Conservation (phyloP, 176 grass and related monocot species). For the Oropetium thomaeum region DNA sequence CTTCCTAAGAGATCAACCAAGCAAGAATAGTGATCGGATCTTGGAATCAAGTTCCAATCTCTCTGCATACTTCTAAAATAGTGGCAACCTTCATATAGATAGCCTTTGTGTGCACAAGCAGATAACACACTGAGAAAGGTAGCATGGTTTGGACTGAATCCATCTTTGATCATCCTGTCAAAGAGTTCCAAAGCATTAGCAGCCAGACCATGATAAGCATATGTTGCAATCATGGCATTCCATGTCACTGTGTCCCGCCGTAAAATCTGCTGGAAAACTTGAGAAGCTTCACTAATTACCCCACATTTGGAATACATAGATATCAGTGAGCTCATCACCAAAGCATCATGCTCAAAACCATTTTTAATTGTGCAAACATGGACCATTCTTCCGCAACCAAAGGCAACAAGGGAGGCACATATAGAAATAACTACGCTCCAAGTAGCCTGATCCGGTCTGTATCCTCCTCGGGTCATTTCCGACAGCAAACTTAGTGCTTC, state of each 20-base stretch:
- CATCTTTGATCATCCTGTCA: conserved; percentile 45
- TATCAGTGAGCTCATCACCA: conserved; percentile 77
- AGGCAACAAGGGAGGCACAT: conserved; percentile 59
- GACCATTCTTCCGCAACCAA: conserved; percentile 63
- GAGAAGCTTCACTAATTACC: conserved; percentile 50
- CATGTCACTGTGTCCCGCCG: conserved; percentile 63
- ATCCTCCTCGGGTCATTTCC: conserved; percentile 60
- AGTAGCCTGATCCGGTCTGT: conserved; percentile 60
- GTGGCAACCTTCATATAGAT: conserved; percentile 60
- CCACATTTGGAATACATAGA: conserved; percentile 80
- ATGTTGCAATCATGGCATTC: conserved; percentile 77
- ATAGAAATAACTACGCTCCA: conserved; percentile 58
- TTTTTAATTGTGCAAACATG: conserved; percentile 49
- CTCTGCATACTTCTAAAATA: conserved; percentile 65
- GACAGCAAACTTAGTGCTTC: conserved; percentile 48
- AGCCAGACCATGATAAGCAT: conserved; percentile 70
- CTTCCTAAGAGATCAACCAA: conserved; percentile 80
- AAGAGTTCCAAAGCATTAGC: conserved; percentile 60
- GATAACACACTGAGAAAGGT: conserved; percentile 68
- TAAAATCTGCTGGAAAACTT: conserved; percentile 49
- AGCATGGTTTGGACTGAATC: conserved; percentile 57
- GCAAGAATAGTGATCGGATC: conserved; percentile 75
- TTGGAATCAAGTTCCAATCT: conserved; percentile 63
- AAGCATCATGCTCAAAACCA: conserved; percentile 63
- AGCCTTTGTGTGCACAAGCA: conserved; percentile 70